These are phyloP conservation scores for Candida neerlandica DNA, from an alignment of 1,139 yeast species.

Conservation along the genomic window DNA sequence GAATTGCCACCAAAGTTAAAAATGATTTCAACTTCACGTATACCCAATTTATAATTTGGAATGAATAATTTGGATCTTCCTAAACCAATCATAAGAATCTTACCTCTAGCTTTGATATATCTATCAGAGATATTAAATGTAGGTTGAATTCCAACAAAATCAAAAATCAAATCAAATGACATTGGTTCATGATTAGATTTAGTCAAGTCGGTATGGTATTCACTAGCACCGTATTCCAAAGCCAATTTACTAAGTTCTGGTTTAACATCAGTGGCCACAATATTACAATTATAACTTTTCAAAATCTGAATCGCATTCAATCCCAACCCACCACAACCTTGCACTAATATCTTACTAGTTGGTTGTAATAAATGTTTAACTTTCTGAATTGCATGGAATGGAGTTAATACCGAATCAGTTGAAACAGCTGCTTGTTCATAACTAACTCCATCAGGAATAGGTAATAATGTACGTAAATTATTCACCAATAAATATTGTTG, in stretches of 20 bases:
- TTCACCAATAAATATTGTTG: conserved; percentile 46
- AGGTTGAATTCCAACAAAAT: conserved; percentile 47
- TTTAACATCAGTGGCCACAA: conserved; percentile 46
- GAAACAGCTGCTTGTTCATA: conserved; percentile 53
- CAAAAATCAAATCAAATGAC: conserved; percentile 45
- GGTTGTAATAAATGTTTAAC: conserved; percentile 37
- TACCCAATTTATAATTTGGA: conserved; percentile 38
- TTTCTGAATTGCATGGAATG: conserved; percentile 51
- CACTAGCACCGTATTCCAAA: conserved; percentile 43
- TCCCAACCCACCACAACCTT: conserved; percentile 57
- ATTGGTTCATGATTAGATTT: conserved; percentile 30
- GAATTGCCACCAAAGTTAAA: conserved; percentile 53
- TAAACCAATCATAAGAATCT: conserved; percentile 47
- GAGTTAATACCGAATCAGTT: conserved; percentile 53
- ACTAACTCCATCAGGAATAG: conserved; percentile 50
- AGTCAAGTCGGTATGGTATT: conserved; percentile 37
- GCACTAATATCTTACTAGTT: conserved; percentile 40
- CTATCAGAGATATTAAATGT: conserved; percentile 37
- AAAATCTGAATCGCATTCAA: conserved; percentile 52
- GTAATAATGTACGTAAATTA: conserved; percentile 39
- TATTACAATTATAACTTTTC: conserved; percentile 39
- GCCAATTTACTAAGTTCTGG: conserved; percentile 33
- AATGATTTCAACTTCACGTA: conserved; percentile 44
- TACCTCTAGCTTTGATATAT: conserved; percentile 42
- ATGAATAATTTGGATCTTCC: conserved; percentile 37